Base-by-base conservation (phyloP, 257 asterid genomes). In the Capsicum chinense region DNA sequence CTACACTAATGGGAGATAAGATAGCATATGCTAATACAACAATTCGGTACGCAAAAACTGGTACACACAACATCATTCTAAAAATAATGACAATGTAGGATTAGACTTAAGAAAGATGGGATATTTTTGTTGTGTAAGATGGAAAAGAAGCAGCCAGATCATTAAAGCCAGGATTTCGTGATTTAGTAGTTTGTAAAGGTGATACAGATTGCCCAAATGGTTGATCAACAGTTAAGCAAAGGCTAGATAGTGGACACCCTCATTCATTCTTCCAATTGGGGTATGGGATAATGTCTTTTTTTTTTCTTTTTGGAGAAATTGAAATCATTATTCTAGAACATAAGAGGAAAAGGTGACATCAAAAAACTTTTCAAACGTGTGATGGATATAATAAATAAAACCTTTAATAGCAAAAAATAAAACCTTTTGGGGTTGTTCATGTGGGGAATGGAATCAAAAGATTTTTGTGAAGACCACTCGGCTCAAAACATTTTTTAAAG, bases 161-260 rank as follows among this genome's bases (percentile, higher is more conserved):
- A 7, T 52, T 6, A 52, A 52, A 21, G 81, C 19, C 63, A 76
- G 63, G 47, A 52, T 21, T 50, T 76, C 6, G 44, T 3, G 81
- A 42, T 57, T 76, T 52, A 52, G 47, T 13, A 3, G 48, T 76
- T 76, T 76, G 81, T 76, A 76, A 76, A 76, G 81, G n/a, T 13
- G 62, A 74, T 52, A 76, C 21, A 52, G 10, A 76, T 76, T 62
- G 26, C 63, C 81, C 52, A 39, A 68, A 15, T 42, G 14, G 78
- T 68, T 26, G 17, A 68, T 68, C 78, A 68, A 68, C 78, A 68
- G 78, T 68, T 21, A 39, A 37, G 78, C 78, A 68, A 68, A 3
- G 26, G 52, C 21, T 68, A 16, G 26, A 44, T 14, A 16, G 81
- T 76, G 81, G 81, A 13, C 21, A 76, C 63, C 81, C 81, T 76